Conservation (phyloP, 805 yeast genomes). For the Candida germanica region DNA sequence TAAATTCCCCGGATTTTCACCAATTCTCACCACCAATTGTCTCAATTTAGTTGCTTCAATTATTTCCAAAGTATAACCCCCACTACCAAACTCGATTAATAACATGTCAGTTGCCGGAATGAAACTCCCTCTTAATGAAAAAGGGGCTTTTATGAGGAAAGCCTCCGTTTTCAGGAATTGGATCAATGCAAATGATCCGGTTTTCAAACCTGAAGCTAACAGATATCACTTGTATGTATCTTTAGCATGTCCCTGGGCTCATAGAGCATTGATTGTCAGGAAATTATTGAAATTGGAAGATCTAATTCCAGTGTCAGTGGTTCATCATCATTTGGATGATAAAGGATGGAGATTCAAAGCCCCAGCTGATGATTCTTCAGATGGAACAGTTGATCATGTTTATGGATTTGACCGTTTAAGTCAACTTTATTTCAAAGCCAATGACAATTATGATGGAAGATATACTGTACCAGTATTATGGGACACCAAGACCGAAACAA, state of each 20-base stretch:
- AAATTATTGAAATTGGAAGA: constrained; percentile 64
- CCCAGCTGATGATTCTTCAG: constrained; percentile 49
- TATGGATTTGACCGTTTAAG: constrained; percentile 59
- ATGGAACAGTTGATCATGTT: constrained; percentile 47
- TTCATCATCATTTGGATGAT: constrained; percentile 86
- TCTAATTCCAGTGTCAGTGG: constrained; percentile 68
- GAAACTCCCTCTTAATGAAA: constrained; percentile 7
- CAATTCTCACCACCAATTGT: no score
- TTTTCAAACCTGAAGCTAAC: constrained; percentile 68
- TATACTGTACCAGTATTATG: constrained; percentile 92
- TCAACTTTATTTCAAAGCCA: constrained; percentile 71
- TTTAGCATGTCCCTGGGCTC: constrained; percentile 96
- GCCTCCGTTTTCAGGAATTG: constrained; percentile 55
- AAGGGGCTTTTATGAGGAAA: constrained; percentile 16
- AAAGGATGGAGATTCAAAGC: constrained; percentile 84
- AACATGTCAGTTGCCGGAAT: constrained; percentile 6
- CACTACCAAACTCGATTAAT: background rate
- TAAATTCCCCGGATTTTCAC: no score
- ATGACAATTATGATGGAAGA: constrained; percentile 75
- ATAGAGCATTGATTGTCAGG: constrained; percentile 73
- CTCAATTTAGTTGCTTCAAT: no score
- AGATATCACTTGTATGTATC: constrained; percentile 89
- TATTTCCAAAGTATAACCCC: no score
- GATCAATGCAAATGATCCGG: constrained; percentile 55
- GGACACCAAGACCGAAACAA: constrained; percentile 79